Conservation (phyloP, 2,329 filamentous ascomycete species). For the Pseudofabraea citricarpa region DNA sequence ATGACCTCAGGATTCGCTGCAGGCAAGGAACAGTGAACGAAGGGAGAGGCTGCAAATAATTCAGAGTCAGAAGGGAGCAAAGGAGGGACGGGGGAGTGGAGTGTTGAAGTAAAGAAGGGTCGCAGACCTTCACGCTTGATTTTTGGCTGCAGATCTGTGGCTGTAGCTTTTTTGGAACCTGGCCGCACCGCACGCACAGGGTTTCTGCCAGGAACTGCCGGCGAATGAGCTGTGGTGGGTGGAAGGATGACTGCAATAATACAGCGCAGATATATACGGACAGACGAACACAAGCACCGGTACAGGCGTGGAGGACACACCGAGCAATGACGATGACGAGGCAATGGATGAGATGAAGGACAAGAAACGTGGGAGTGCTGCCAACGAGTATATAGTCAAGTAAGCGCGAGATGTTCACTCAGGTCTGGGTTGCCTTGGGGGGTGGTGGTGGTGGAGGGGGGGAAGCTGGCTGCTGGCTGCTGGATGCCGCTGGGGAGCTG, state of each 20-base stretch:
- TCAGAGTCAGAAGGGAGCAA: conserved; percentile 2
- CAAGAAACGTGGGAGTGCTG: neutral
- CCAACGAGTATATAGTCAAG: neutral
- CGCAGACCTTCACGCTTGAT: conserved; percentile 1
- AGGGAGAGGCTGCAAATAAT: conserved; percentile 1
- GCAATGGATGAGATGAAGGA: neutral
- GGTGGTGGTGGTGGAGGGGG: no score
- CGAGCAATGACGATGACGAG: neutral
- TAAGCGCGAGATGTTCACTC: neutral
- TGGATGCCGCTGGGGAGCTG: no score
- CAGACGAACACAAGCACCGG: neutral
- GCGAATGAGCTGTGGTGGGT: neutral
- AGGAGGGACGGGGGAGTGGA: neutral
- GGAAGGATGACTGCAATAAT: neutral
- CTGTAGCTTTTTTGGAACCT: conserved; percentile 1
- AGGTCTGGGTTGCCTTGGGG: no score
- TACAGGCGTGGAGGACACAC: no score
- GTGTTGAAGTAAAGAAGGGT: conserved; percentile 1
- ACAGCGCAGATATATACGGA: neutral
- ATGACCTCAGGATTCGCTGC: neutral
- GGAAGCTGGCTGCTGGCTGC: no score
- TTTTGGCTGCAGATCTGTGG: conserved; percentile 3
- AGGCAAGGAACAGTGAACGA: conserved; percentile 2
- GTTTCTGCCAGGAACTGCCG: conserved; percentile 1
- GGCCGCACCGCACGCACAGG: neutral